These are phyloP conservation scores for Endotrypanum monterogeii DNA, from an alignment of 208 protist species.

Conservation along the genomic window DNA sequence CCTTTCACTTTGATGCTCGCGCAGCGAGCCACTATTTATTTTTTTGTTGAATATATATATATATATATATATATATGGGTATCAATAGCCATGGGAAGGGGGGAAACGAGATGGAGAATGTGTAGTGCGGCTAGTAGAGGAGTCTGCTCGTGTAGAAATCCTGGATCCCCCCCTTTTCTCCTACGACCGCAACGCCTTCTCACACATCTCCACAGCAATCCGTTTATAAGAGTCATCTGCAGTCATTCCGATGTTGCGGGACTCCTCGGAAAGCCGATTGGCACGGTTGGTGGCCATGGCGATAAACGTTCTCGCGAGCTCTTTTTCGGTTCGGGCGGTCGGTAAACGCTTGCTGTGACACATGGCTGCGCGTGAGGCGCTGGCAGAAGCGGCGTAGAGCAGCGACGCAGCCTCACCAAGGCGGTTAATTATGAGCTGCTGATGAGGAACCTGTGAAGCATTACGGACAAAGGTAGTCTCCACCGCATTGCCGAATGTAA, in stretches of 20 bases:
- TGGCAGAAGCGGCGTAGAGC: conserved; percentile 81
- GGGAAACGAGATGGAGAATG: neutral
- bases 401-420: conserved; percentile 78
- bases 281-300: conserved; percentile 50
- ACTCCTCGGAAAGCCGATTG: conserved; percentile 54
- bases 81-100: neutral
- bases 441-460: conserved; percentile 61
- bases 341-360: conserved; percentile 67
- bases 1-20: neutral
- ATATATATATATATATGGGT: too few species aligned
- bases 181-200: conserved; percentile 58
- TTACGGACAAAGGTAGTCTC: conserved; percentile 81
- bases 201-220: conserved; percentile 78
- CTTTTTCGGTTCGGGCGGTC: conserved; percentile 69
- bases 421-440: conserved; percentile 83
- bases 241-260: conserved; percentile 77
- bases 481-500: conserved; percentile 82
- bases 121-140: neutral
- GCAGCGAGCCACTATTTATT: neutral
- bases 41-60: neutral
- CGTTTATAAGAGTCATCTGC: conserved; percentile 86
- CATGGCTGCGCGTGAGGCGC: conserved; percentile 77
- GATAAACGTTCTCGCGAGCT: conserved; percentile 75
- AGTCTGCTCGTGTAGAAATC: neutral
- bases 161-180: neutral